A percentile compares a stretch with the other conserved stretches of the same genome.
These are phyloP conservation scores for Actinomortierella wolfii DNA, from an alignment of 371 early-diverging fungal genomes.

Conservation along the genomic window DNA sequence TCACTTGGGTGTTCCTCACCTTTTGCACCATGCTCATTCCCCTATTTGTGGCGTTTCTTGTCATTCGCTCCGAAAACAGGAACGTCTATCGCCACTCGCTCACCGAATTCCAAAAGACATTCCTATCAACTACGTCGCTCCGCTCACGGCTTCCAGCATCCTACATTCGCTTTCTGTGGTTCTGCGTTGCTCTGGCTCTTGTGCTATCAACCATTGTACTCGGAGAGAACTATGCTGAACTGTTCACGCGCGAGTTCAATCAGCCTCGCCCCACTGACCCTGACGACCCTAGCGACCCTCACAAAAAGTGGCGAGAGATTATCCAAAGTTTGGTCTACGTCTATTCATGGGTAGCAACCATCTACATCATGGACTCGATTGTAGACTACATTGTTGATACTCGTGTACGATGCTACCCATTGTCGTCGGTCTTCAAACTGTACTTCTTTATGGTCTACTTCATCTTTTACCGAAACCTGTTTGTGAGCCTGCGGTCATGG, in stretches of 20 bases:
- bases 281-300: no score
- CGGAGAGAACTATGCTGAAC: conserved; percentile 72
- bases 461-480: conserved; percentile 78
- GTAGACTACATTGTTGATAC: conserved; percentile 68
- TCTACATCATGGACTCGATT: conserved; percentile 65
- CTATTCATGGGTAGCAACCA: conserved; percentile 73
- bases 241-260: conserved; percentile 47
- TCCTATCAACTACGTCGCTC: conserved; percentile 46
- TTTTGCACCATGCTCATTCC: conserved; percentile 74
- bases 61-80: conserved; percentile 59
- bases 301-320: no score
- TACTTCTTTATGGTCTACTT: conserved; percentile 81
- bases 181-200: conserved; percentile 65
- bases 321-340: conserved; percentile 69
- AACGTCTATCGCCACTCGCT: conserved; percentile 52
- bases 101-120: conserved; percentile 51
- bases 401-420: conserved; percentile 68
- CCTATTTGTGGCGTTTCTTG: conserved; percentile 62
- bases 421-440: conserved; percentile 69
- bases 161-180: conserved; percentile 76
- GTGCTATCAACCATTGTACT: conserved; percentile 67
- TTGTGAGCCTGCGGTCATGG: conserved; percentile 68
- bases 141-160: conserved; percentile 69
- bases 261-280: conserved; percentile 54
- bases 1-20: conserved; percentile 73